Conservation (phyloP, 345 rosid genomes). For the Eutrema yunnanense region DNA sequence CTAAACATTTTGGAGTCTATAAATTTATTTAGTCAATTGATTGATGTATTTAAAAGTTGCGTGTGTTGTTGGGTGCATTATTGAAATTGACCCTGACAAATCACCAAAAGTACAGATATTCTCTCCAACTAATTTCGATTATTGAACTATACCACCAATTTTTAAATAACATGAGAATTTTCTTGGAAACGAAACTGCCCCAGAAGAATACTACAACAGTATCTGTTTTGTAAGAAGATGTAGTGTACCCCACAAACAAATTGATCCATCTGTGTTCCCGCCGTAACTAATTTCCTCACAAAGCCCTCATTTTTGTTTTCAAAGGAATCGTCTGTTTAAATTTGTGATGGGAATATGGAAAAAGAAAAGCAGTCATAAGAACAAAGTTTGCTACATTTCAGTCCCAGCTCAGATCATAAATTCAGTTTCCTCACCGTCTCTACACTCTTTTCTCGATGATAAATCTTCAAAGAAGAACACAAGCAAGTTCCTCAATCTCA, state of each 20-base stretch:
- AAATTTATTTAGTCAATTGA: not conserved
- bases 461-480: constrained; percentile 26
- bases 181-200: not conserved
- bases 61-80: constrained; percentile 13
- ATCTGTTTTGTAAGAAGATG: not conserved
- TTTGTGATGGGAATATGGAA: constrained; percentile 40
- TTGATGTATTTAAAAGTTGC: not conserved
- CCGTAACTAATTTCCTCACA: constrained; percentile 9
- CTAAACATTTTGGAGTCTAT: not conserved
- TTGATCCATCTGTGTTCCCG: constrained; percentile 19
- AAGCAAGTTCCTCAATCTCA: constrained; percentile 12
- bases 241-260: not conserved
- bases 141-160: not conserved
- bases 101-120: not conserved
- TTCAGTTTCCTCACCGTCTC: constrained; percentile 53
- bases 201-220: not conserved
- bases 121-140: constrained; percentile 11
- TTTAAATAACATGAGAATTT: constrained; percentile 7
- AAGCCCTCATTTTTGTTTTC: not conserved
- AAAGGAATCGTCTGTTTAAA: not conserved
- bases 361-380: constrained; percentile 25
- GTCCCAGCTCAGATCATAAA: constrained; percentile 55
- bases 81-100: not conserved
- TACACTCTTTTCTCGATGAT: constrained; percentile 47
- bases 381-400: constrained; percentile 44